Evolutionary conservation across 306 rosid species (phyloP), one percentile per base, ranked within the genome.

Genomic region (Neltuma alba): DNA sequence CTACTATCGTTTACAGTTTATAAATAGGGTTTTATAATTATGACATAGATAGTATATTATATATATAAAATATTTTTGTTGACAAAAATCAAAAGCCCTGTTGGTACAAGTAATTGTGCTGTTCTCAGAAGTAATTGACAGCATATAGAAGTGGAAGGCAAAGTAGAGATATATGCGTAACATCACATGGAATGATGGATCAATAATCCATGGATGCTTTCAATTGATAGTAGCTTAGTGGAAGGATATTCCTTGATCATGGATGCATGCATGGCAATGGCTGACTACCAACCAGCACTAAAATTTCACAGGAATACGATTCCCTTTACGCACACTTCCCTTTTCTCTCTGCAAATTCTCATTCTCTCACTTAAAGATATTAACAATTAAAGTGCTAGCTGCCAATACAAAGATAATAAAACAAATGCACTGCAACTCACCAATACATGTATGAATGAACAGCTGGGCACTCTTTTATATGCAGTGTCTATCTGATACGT

Each of bases 221-320:
- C 67, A 30, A 7, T 30, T 15, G n/a, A n/a, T n/a, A n/a, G n/a
- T n/a, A 6, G n/a, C n/a, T n/a, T 30, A 33, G 67, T 30, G 67
- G n/a, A 13, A 9, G 34, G 67, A 30, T 21, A 21, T 61, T 61
- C 67, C 57, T 50, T 50, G 1, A 50, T 50, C 40, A 4, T 20
- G n/a, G n/a, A n/a, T n/a, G n/a, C 10, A 54, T 20, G 9, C 12
- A 30, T 61, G 9, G n/a, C n/a, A 48, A 61, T 61, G 38, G 67
- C 16, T 13, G 38, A 38, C 67, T 28, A 30, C 67, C 67, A 9
- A 61, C 38, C 67, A 30, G 6, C 38, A 62, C 57, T 1, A 25
- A 9, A 57, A 5, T 21, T 8, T 20, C 3, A 0, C 5, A 33
- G 47, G 75, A 74, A 74, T 80, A 18, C 27, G 83, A 80, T 80